Conservation (phyloP, 2,329 filamentous ascomycete species). For the Fusarium protoensiforme region DNA sequence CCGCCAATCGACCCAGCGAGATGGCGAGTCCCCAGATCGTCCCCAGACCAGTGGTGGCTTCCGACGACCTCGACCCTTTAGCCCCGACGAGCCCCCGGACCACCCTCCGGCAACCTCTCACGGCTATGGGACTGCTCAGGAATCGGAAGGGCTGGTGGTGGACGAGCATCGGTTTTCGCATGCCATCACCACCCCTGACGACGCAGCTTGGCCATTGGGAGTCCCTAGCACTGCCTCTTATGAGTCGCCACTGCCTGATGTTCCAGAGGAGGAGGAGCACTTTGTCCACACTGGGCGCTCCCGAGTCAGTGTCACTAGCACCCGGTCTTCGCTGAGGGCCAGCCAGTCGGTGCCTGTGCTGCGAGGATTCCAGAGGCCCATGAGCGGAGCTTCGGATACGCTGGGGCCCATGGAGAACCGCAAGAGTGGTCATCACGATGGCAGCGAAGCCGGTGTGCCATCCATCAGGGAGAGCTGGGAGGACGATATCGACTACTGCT, state of each 20-base stretch:
- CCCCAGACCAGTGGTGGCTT: slow-evolving; percentile 59
- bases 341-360: slow-evolving; percentile 67
- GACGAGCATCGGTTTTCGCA: slow-evolving; percentile 46
- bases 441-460: slow-evolving; percentile 41
- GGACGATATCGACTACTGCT: slow-evolving; percentile 77
- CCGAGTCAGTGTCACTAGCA: slow-evolving; percentile 59
- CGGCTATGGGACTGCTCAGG: slow-evolving; percentile 13
- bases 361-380: slow-evolving; percentile 58
- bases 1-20: slow-evolving; percentile 60
- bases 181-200: slow-evolving; percentile 55
- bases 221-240: slow-evolving; percentile 44
- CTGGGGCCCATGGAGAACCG: slow-evolving; percentile 58
- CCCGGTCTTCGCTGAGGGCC: slow-evolving; percentile 62
- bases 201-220: slow-evolving; percentile 55
- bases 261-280: slow-evolving; percentile 72
- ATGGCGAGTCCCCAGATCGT: slow-evolving; percentile 56
- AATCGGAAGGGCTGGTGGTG: slow-evolving; percentile 13
- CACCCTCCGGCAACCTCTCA: slow-evolving; percentile 26
- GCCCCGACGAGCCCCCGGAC: slow-evolving; percentile 39
- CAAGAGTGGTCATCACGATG: slow-evolving; percentile 21
- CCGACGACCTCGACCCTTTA: slow-evolving; percentile 58
- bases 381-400: slow-evolving; percentile 64
- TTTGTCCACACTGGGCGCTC: slow-evolving; percentile 51
- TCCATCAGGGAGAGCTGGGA: slow-evolving; percentile 68
- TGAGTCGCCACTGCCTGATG: slow-evolving; percentile 64